Conservation (phyloP, 495 filamentous ascomycete genomes). For the Xylaria grammica region DNA sequence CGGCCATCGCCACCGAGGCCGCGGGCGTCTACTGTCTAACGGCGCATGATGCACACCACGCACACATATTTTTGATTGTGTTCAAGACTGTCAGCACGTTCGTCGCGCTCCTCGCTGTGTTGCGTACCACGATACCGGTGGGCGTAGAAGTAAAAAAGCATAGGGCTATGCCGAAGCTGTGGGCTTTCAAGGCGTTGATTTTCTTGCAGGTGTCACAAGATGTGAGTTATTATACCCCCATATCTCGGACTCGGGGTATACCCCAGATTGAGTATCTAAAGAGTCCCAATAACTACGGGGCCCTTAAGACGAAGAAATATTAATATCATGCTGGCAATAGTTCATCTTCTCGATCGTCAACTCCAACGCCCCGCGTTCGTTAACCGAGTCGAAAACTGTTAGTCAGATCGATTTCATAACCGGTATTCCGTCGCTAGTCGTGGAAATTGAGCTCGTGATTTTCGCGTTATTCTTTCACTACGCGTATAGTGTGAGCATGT, state of each 20-base stretch:
- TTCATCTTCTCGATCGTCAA: constrained; percentile 18
- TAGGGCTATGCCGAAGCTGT: constrained; percentile 18
- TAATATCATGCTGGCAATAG: not conserved
- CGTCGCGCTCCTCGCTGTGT: constrained; percentile 3
- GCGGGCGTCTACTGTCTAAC: constrained; percentile 17
- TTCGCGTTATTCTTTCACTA: constrained; percentile 25
- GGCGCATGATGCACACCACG: constrained; percentile 13
- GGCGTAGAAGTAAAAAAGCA: constrained; percentile 8
- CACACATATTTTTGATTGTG: constrained; percentile 11
- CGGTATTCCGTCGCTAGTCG: constrained; percentile 15
- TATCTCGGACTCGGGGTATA: not conserved
- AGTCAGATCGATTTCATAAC: constrained; percentile 19
- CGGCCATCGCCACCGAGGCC: constrained; percentile 3
- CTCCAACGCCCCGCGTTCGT: not conserved
- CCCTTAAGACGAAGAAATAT: not conserved
- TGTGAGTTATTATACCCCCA: not conserved
- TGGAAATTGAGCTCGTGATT: constrained; percentile 19
- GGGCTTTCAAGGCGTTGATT: constrained; percentile 18
- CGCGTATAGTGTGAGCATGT: constrained; percentile 16
- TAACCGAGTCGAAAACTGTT: constrained; percentile 4
- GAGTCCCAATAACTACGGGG: no score
- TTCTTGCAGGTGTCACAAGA: constrained; percentile 16
- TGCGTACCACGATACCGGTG: not conserved
- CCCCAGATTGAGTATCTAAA: not conserved
- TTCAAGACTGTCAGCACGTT: constrained; percentile 21